A percentile compares a stretch with the other conserved stretches of the same genome.
Conservation (phyloP, 345 rosid genomes). For the Citrus sp. region DNA sequence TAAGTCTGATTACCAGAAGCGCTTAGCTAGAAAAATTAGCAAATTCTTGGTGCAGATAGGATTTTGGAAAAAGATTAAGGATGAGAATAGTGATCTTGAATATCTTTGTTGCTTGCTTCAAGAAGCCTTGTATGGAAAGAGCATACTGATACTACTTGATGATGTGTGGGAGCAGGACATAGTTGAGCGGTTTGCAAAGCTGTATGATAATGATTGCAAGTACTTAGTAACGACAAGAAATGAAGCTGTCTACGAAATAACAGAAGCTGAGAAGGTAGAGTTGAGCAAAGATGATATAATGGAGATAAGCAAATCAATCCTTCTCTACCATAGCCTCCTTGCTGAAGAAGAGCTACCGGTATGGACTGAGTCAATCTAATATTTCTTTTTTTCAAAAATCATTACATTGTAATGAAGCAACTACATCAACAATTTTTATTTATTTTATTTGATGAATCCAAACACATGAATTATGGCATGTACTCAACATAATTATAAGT, state of each 20-base stretch:
- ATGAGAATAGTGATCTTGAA: constrained; percentile 29
- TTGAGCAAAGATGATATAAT: constrained; percentile 24
- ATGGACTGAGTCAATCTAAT: constrained; percentile 4
- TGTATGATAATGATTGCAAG: constrained; percentile 31
- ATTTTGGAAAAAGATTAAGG: constrained; percentile 24
- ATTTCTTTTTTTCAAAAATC: not conserved
- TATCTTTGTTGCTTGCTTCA: constrained; percentile 33
- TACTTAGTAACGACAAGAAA: constrained; percentile 35
- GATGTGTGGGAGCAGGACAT: constrained; percentile 43
- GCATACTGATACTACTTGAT: constrained; percentile 31
- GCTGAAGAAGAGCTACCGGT: constrained; percentile 30
- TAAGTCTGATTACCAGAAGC: constrained; percentile 28
- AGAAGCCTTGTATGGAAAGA: constrained; percentile 31
- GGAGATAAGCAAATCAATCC: constrained; percentile 34
- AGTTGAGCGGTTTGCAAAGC: constrained; percentile 34
- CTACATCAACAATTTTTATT: not conserved
- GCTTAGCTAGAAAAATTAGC: constrained; percentile 27
- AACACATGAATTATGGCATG: not conserved
- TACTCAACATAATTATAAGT: not conserved
- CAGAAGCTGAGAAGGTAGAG: constrained; percentile 37
- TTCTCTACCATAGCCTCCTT: constrained; percentile 32
- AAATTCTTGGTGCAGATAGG: constrained; percentile 31
- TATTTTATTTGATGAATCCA: not conserved
- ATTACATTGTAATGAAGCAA: not conserved
- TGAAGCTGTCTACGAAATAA: constrained; percentile 33